These are phyloP conservation scores for Alloteropsis angusta DNA, from an alignment of 202 grass and related monocot species.

Conservation along the genomic window DNA sequence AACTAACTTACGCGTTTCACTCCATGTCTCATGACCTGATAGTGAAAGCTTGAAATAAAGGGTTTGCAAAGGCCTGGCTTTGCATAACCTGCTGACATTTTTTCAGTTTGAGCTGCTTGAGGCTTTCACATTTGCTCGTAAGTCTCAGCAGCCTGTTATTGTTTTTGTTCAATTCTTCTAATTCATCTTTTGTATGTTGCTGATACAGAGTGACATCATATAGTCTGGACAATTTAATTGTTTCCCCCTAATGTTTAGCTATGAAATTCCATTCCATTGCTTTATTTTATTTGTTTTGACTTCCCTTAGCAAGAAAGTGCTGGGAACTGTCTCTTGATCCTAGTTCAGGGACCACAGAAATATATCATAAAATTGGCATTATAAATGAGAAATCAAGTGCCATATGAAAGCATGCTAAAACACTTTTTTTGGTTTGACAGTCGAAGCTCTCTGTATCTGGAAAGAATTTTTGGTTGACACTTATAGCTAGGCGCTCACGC, in stretches of 20 bases:
- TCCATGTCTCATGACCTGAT: slow-evolving; percentile 33
- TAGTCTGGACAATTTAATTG: neutral
- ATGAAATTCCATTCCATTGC: slow-evolving; percentile 1
- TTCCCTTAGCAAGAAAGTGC: neutral
- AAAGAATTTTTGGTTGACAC: slow-evolving; percentile 86
- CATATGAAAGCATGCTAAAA: slow-evolving; percentile 22
- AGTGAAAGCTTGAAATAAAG: slow-evolving; percentile 46
- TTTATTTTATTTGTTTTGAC: slow-evolving; percentile 1
- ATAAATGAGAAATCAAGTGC: neutral
- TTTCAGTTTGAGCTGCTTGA: slow-evolving; percentile 50
- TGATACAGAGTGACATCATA: neutral
- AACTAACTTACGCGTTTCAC: slow-evolving; percentile 28
- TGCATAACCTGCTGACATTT: slow-evolving; percentile 51
- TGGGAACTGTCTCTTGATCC: neutral
- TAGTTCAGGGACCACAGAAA: neutral
- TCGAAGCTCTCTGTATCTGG: slow-evolving; percentile 61
- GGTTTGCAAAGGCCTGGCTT: slow-evolving; percentile 44
- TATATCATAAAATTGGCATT: neutral
- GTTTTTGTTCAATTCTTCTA: slow-evolving; percentile 17
- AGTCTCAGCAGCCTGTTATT: slow-evolving; percentile 41
- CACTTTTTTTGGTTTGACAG: slow-evolving; percentile 39
- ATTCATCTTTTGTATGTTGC: slow-evolving; percentile 9
- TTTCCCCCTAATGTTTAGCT: neutral
- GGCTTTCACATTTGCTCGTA: slow-evolving; percentile 52
- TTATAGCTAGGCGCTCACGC: slow-evolving; percentile 89